Conservation (phyloP, 495 filamentous ascomycete species). For the Penicillium macrosclerotiorum region DNA sequence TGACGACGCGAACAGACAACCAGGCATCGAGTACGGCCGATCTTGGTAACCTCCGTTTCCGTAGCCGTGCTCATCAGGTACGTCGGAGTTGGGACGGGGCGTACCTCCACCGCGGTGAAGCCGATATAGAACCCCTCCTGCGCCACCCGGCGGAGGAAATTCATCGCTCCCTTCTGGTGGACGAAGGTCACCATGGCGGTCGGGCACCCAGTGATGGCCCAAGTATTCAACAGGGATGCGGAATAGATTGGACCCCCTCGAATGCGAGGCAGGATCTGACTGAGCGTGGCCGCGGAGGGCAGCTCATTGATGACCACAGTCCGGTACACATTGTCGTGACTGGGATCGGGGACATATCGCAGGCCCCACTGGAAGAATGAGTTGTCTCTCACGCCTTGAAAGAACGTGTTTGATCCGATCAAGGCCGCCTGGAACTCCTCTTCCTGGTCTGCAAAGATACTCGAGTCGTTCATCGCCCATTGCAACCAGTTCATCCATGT, state of each 20-base stretch:
- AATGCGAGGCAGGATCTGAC: slow-evolving; percentile 23
- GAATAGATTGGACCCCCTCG: slow-evolving; percentile 29
- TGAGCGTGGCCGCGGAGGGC: slow-evolving; percentile 16
- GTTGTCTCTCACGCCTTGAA: slow-evolving; percentile 17
- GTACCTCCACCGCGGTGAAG: slow-evolving; percentile 13
- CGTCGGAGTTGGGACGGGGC: slow-evolving; percentile 32
- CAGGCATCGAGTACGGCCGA: slow-evolving; percentile 32
- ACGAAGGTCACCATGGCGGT: slow-evolving; percentile 34
- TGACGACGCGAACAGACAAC: slow-evolving; percentile 5
- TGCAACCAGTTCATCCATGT: slow-evolving; percentile 19
- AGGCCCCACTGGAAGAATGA: slow-evolving; percentile 34
- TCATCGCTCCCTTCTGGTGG: slow-evolving; percentile 19
- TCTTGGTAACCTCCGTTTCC: slow-evolving; percentile 13
- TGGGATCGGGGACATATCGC: slow-evolving; percentile 26
- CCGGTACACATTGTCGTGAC: slow-evolving; percentile 25
- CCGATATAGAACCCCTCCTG: slow-evolving; percentile 15
- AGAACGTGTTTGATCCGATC: background rate
- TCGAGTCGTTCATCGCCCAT: slow-evolving; percentile 26
- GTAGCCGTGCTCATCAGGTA: slow-evolving; percentile 25
- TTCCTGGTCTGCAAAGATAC: slow-evolving; percentile 18
- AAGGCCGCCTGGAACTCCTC: background rate
- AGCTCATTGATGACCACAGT: slow-evolving; percentile 32
- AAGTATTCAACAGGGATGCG: slow-evolving; percentile 27
- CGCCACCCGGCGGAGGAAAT: slow-evolving; percentile 14
- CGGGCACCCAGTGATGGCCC: slow-evolving; percentile 23